These are phyloP conservation scores for Ophiostoma tasmaniense DNA, from an alignment of 2,329 filamentous ascomycete genomes.

Conservation along the genomic window DNA sequence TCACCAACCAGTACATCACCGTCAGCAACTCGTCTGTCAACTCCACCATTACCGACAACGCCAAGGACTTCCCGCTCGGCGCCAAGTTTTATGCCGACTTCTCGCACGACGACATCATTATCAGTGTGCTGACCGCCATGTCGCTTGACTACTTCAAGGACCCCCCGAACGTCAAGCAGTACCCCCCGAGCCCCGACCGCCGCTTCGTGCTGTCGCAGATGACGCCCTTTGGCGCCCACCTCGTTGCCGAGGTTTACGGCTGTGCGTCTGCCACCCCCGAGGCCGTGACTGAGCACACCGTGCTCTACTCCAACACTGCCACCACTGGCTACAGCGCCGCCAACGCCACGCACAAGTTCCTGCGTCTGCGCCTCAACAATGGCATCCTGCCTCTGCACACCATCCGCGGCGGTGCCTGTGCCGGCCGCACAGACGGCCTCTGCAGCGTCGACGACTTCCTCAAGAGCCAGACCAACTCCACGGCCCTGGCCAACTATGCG, in stretches of 20 bases:
- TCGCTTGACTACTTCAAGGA: slow-evolving; percentile 47
- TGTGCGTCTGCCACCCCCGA: slow-evolving; percentile 35
- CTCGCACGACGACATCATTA: slow-evolving; percentile 44
- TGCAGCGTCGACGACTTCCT: slow-evolving; percentile 36
- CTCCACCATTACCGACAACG: slow-evolving; percentile 38
- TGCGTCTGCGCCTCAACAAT: slow-evolving; percentile 42
- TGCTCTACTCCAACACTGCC: slow-evolving; percentile 31
- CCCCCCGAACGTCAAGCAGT: slow-evolving; percentile 33
- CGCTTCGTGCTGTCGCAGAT: slow-evolving; percentile 42
- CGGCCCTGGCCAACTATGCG: slow-evolving; percentile 36
- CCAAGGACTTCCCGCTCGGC: slow-evolving; percentile 37
- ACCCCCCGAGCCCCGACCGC: slow-evolving; percentile 35
- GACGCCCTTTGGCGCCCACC: slow-evolving; percentile 46
- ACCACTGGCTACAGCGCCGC: slow-evolving; percentile 39
- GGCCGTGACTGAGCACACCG: slow-evolving; percentile 31
- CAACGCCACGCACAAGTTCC: slow-evolving; percentile 37
- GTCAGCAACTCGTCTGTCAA: slow-evolving; percentile 44
- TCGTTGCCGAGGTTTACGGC: slow-evolving; percentile 48
- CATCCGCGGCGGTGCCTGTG: slow-evolving; percentile 39
- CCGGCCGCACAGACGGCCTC: slow-evolving; percentile 35
- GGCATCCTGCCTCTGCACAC: slow-evolving; percentile 39
- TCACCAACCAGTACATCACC: slow-evolving; percentile 38
- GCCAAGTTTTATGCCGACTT: slow-evolving; percentile 45
- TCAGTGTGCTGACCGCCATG: slow-evolving; percentile 42
- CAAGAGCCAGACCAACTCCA: slow-evolving; percentile 31